Percentiles rank a stretch among this genome's conserved stretches.
Conservation (phyloP, 2,329 filamentous ascomycete genomes). For the Fusarium scirpi region DNA sequence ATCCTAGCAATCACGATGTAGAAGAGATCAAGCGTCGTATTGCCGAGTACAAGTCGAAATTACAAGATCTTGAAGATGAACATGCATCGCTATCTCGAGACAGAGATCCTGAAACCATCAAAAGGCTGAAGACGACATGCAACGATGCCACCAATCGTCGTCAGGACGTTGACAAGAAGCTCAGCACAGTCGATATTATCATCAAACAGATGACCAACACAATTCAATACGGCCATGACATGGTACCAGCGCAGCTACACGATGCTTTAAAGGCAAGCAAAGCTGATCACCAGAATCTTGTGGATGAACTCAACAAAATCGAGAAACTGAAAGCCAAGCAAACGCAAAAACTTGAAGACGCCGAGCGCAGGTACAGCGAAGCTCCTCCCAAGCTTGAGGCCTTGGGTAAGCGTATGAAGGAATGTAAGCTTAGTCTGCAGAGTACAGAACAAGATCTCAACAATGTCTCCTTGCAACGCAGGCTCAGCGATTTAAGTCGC, state of each 20-base stretch:
- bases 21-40: not conserved
- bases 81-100: not conserved
- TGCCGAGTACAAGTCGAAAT: no score
- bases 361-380: not conserved
- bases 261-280: not conserved
- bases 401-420: not conserved
- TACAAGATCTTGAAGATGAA: not conserved
- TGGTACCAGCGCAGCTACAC: not conserved
- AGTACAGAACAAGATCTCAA: not conserved
- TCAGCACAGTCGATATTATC: not conserved
- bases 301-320: rapidly evolving
- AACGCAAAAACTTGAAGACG: not conserved
- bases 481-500: not conserved
- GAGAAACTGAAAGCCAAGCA: no score
- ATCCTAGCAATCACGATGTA: rapidly evolving
- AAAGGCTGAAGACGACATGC: no score
- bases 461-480: not conserved
- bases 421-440: not conserved
- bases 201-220: not conserved
- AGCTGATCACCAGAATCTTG: not conserved
- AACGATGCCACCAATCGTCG: not conserved
- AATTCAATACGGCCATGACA: not conserved
- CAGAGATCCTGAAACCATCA: not conserved
- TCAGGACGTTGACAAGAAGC: not conserved
- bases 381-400: not conserved